Conservation (phyloP, 805 yeast species). For the Sugiyamaella valdiviana region DNA sequence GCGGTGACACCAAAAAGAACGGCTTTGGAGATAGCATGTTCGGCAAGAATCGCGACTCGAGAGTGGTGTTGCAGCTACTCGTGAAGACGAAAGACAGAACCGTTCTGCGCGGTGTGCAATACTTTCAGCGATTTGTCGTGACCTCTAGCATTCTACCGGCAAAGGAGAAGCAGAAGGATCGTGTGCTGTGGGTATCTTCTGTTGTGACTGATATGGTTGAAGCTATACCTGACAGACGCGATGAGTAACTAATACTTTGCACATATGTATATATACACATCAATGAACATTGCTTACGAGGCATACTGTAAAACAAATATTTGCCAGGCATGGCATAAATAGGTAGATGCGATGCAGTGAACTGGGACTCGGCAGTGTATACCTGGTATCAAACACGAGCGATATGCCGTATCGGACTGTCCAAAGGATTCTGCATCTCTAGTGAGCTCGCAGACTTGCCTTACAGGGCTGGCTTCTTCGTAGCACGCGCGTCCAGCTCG, state of each 20-base stretch:
- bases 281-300: constrained; percentile 17
- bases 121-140: constrained; percentile 40
- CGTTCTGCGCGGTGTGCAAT: constrained; percentile 59
- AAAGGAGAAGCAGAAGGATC: constrained; percentile 47
- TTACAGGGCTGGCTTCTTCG: neutral
- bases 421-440: too few species aligned
- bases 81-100: constrained; percentile 54
- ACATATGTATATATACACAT: neutral
- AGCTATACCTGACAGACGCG: constrained; percentile 25
- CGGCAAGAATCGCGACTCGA: constrained; percentile 40
- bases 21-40: constrained; percentile 21
- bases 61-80: constrained; percentile 42
- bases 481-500: constrained; percentile 24
- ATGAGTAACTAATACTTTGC: neutral
- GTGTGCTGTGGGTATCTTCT: constrained; percentile 65
- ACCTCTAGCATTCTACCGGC: constrained; percentile 42
- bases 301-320: too few species aligned
- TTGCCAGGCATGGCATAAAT: neutral
- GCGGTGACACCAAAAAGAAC: constrained; percentile 3
- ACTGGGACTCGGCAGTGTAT: too few species aligned
- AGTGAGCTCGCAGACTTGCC: too few species aligned
- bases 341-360: too few species aligned
- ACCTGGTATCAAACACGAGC: too few species aligned
- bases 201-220: constrained; percentile 49
- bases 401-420: too few species aligned